Evolutionary conservation across 306 rosid genomes (phyloP).

Genomic region (Lithocarpus polystachyus): DNA sequence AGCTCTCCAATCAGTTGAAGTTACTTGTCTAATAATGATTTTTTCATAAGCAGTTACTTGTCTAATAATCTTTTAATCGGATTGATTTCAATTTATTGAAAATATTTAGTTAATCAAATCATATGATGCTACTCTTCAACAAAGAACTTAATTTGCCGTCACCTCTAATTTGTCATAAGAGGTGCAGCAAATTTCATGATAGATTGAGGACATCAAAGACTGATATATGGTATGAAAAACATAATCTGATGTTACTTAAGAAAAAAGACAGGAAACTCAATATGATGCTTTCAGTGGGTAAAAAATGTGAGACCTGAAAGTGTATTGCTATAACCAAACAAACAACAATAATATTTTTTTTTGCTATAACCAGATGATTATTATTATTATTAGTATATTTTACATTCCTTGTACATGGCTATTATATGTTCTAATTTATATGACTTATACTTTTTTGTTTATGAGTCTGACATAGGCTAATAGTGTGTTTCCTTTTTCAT

Average conservation of each 20-base stretch:
- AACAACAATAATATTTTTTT: background rate
- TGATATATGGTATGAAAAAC: background rate
- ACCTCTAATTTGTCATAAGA: background rate
- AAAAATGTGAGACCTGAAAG: background rate
- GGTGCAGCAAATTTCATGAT: background rate
- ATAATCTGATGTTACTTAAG: background rate
- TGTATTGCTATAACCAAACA: background rate
- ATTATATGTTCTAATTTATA: background rate
- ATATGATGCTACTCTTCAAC: background rate
- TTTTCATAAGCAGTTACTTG: background rate
- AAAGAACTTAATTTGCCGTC: background rate
- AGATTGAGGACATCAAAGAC: background rate
- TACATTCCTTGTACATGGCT: background rate
- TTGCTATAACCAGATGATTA: constrained; percentile 5
- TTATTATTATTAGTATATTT: background rate
- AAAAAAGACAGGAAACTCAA: background rate
- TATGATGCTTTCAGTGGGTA: background rate
- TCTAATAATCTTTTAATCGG: background rate
- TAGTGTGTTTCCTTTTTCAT: constrained; percentile 38
- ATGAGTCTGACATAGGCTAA: constrained; percentile 26
- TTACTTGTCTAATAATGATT: background rate
- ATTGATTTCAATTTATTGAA: background rate
- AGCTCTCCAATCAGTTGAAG: background rate
- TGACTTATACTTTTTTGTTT: background rate
- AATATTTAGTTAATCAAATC: background rate